Evolutionary conservation across 2,329 filamentous ascomycete genomes (phyloP), one percentile per base, ranked within the genome.

Genomic region (Seiridium cupressi): DNA sequence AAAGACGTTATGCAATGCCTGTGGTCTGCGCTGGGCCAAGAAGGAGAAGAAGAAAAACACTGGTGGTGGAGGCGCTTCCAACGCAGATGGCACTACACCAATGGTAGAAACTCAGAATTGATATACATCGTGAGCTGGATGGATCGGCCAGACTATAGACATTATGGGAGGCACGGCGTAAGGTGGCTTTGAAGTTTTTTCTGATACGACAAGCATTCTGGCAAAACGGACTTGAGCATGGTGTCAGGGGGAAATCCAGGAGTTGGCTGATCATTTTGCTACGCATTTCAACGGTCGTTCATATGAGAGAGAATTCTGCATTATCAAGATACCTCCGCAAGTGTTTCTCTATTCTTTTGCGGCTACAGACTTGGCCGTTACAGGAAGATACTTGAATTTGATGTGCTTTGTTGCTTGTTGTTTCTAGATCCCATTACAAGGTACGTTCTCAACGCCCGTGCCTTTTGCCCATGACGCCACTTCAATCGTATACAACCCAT

Each of bases 1-100:
- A 1, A 97, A 98, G 76, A 97, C 94, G 7, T 79, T 98, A 10
- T 98, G 94, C 76, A 98, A 98, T 77, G 94, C 94, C 6, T 98
- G 94, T 72, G 94, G 94, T 44, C 77, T 90, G 36, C 81, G 87
- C 57, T 90, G 87, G 87, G 87, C 87, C 13, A 87, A 91, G 84
- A 93, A 91, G 71, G 91, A 95, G 72, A 95, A 95, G 81, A 94
- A 92, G 71, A 77, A 73, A 55, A 71, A 66, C 59, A 65, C 67
- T 31, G 69, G 54, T 31, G 63, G 64, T 35, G 60, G 61, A 9
- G 61, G 58, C 9, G 59, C 63, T 51, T 56, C 58, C 5, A 55
- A 57, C 11, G 63, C 62, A 40, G 51, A 55, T 26, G 57, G 46
- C 18, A 54, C 61, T 46, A 54, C 51, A 10, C 53, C 60, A 38